These are phyloP conservation scores for Dendryphion nanum DNA, from an alignment of 2,329 filamentous ascomycete genomes.

Conservation along the genomic window DNA sequence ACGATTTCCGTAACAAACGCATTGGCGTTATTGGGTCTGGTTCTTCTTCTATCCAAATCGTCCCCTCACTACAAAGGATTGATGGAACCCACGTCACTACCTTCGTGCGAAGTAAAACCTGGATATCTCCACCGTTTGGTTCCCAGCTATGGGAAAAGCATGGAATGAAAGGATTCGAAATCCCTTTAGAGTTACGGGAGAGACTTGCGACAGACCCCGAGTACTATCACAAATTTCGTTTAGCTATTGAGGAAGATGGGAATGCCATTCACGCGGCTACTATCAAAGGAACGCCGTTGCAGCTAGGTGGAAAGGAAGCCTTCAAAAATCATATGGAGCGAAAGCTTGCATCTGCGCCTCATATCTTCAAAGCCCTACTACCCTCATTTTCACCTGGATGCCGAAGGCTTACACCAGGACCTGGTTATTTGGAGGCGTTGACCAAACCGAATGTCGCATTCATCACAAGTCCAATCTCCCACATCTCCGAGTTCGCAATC, in stretches of 20 bases:
- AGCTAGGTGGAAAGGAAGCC: constrained; percentile 32
- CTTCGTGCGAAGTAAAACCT: constrained; percentile 36
- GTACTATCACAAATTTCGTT: constrained; percentile 29
- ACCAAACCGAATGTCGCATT: constrained; percentile 40
- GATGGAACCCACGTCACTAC: constrained; percentile 26
- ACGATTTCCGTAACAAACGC: constrained; percentile 32
- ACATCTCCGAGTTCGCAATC: constrained; percentile 38
- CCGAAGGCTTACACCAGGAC: constrained; percentile 50
- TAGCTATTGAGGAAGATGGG: constrained; percentile 33
- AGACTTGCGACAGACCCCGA: constrained; percentile 28
- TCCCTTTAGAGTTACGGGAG: constrained; percentile 23
- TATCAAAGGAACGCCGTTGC: constrained; percentile 38
- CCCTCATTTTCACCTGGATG: constrained; percentile 48
- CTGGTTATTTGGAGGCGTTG: constrained; percentile 52
- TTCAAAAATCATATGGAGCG: constrained; percentile 45
- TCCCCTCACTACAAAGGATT: constrained; percentile 38
- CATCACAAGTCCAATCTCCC: constrained; percentile 35
- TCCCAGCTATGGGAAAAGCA: constrained; percentile 29
- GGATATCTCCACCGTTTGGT: constrained; percentile 36
- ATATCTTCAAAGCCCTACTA: constrained; percentile 42
- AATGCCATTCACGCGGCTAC: constrained; percentile 31
- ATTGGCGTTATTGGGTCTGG: constrained; percentile 36
- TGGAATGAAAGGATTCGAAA: constrained; percentile 31
- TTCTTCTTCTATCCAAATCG: constrained; percentile 42
- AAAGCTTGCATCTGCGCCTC: constrained; percentile 35